Base-by-base conservation (phyloP, 306 rosid genomes). In the Neltuma alba region DNA sequence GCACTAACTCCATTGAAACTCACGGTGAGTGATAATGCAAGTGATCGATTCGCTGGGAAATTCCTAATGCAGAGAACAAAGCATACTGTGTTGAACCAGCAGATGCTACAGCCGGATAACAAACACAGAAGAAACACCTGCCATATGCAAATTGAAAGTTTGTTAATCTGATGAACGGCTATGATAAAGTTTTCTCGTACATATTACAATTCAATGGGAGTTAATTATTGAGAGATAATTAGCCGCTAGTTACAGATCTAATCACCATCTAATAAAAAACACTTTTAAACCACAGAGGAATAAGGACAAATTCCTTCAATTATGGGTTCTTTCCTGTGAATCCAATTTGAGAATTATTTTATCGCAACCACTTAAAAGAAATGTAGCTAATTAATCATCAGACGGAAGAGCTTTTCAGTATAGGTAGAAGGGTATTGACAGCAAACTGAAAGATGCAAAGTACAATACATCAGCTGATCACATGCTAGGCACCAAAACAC, bases 11-110 rank as follows among this genome's bases (percentile, higher is more conserved):
- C 99, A 72, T 95, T 95, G 94, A 80, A 95, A 86, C 99, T 93
- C 25, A 95, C 92, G 0, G 99, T 95, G 74, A 95, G 97, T 9
- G 99, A 88, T 55, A 95, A 55, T 33, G 99, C 99, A 41, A 95
- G 87, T 11, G 99, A 87, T 30, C 92, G 88, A 81, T 88, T 91
- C 0, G 90, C 84, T 13, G 98, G 93, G 85, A 95, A 95, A 47
- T 95, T 95, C 84, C 77, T 87, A 16, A 91, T 90, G 93, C 99
- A 95, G 30, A 95, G 93, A 79, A 95, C 94, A 73, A 93, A 95
- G 50, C 99, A 95, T 1, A 95, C 96, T 7, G 99, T 93, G 91
- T 95, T 92, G 97, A 95, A 92, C 99, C 99, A 95, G 79, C 99
- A 95, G 41, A 95, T 95, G 93, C 97, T 91, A 55, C 97, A 91